These are phyloP conservation scores for Trapa bicornis DNA, from an alignment of 345 rosid species.

Conservation along the genomic window DNA sequence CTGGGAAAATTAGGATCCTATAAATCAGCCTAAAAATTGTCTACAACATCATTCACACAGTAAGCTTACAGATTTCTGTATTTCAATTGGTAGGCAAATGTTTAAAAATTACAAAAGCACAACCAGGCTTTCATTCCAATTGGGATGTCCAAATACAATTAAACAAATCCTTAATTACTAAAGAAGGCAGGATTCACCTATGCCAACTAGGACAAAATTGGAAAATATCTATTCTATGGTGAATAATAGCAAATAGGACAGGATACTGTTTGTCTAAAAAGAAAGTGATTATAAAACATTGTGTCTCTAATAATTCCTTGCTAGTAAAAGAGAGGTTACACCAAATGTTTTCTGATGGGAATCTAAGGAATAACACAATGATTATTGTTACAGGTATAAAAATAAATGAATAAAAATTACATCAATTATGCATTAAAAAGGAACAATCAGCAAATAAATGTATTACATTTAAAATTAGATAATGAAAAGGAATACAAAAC, in stretches of 20 bases:
- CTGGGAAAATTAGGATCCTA: neutral
- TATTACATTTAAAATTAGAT: slow-evolving; percentile 4
- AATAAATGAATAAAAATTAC: neutral
- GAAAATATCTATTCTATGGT: neutral
- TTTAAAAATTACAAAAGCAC: neutral
- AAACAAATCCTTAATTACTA: neutral
- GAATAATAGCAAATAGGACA: neutral
- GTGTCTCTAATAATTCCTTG: neutral
- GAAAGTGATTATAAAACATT: neutral
- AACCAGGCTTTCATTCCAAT: neutral
- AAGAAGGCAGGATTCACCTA: neutral
- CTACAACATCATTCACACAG: neutral
- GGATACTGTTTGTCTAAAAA: neutral
- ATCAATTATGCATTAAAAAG: neutral
- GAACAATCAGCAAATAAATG: slow-evolving; percentile 1
- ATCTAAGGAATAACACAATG: no score
- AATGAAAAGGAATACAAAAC: slow-evolving; percentile 9
- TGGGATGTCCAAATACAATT: neutral
- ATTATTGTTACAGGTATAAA: neutral
- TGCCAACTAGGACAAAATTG: neutral
- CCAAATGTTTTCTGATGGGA: no score
- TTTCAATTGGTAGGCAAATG: neutral
- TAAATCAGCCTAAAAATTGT: neutral
- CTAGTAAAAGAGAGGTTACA: neutral
- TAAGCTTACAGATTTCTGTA: neutral